phyloP scores from a whole-genome alignment of 805 yeast species.

The Zygotorulaspora danielsina region DNA sequence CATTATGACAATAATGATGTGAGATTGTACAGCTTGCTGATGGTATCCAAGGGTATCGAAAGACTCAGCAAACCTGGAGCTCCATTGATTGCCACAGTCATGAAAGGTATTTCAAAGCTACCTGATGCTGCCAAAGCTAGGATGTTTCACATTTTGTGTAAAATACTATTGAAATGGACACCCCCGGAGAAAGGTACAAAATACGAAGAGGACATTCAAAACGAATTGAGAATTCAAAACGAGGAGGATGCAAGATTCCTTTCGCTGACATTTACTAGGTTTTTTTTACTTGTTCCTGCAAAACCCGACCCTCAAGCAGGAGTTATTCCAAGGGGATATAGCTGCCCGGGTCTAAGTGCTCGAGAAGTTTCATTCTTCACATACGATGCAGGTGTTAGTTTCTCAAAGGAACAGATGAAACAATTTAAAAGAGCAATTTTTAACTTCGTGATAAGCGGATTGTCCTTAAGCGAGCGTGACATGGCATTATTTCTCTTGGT shows the following conservation, averaged over 20 bases:
- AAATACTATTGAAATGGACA: slow-evolving; percentile 47
- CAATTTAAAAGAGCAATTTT: slow-evolving; percentile 40
- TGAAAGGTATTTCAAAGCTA: slow-evolving; percentile 43
- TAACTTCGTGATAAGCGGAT: slow-evolving; percentile 31
- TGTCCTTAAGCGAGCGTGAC: slow-evolving; percentile 39
- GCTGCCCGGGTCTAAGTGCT: slow-evolving; percentile 61
- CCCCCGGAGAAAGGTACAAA: slow-evolving; percentile 45
- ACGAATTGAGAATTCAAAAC: slow-evolving; percentile 37
- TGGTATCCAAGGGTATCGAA: slow-evolving; percentile 64
- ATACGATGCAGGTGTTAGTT: slow-evolving; percentile 60
- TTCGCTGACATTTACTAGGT: slow-evolving; percentile 45
- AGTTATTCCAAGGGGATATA: slow-evolving; percentile 41
- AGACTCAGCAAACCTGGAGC: slow-evolving; percentile 43
- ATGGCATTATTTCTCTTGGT: slow-evolving; percentile 50
- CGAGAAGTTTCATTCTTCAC: slow-evolving; percentile 60
- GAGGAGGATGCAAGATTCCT: slow-evolving; percentile 44
- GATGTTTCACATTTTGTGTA: slow-evolving; percentile 56
- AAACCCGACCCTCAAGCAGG: slow-evolving; percentile 33
- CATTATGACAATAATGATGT: slow-evolving; percentile 48
- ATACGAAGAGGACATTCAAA: slow-evolving; percentile 39
- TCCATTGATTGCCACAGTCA: slow-evolving; percentile 44
- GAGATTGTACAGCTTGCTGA: slow-evolving; percentile 57
- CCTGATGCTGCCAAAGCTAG: slow-evolving; percentile 47
- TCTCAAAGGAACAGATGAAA: slow-evolving; percentile 46
- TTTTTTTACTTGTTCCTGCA: slow-evolving; percentile 55